Evolutionary conservation across 2,329 filamentous ascomycete genomes (phyloP), one percentile per base, ranked within the genome.

Genomic region (Emergomyces orientalis): DNA sequence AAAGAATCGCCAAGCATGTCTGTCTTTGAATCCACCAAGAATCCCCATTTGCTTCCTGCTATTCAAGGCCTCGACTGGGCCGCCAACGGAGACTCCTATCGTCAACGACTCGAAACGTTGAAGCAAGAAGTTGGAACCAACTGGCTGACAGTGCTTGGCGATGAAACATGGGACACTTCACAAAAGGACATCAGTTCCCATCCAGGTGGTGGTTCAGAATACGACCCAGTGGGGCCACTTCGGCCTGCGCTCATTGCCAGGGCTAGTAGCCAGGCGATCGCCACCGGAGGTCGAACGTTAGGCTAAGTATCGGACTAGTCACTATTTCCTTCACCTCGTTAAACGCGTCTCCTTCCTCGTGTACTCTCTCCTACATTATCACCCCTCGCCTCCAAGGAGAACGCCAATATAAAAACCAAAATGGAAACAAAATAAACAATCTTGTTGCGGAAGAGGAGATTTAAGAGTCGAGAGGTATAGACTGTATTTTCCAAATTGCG

Each of bases 61-160:
- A 65, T 69, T 17, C 67, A 70, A 19, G 64, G 64, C 47, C 68
- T 71, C 41, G 74, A 76, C 55, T 75, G 72, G 72, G 66, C 69
- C 41, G 66, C 84, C 52, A 84, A 85, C 63, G 88, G 88, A 61
- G 90, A 94, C 70, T 79, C 90, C 8, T 97, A 96, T 75, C 86
- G 89, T 63, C 89, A 89, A 73, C 94, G 94, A 75, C 88, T 97
- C 62, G 91, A 96, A 74, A 86, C 89, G 2, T 78, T 97, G 61
- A 88, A 91, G 65, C 88, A 88, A 70, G 90, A 93, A 70, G 87
- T 96, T 67, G 92, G 92, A 39, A 90, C 87, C 69, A 89, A 87
- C 45, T 99, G 96, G 83, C 82, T 99, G 47, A 92, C 87, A 66
- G 90, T 89, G 17, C 80, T 97, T 59, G 88, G 89, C 64, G 92